Conservation (phyloP, 176 grass and related monocot genomes). For the Saccharum officinarum region DNA sequence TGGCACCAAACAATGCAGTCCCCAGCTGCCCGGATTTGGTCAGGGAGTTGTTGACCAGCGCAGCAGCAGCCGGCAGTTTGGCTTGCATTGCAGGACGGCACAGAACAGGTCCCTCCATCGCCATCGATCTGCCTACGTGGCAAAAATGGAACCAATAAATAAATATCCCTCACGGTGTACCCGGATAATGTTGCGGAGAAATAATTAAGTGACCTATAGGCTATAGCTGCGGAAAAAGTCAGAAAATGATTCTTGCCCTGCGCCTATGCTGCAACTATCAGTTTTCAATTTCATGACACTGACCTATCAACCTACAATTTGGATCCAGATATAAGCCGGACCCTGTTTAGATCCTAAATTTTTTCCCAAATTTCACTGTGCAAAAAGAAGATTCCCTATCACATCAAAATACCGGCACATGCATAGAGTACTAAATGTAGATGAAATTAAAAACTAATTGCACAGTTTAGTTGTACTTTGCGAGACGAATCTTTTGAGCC, state of each 20-base stretch:
- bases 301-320: not conserved
- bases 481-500: too few species aligned
- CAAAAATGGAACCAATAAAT: slow-evolving; percentile 1
- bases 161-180: not conserved
- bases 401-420: too few species aligned
- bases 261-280: not conserved
- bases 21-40: slow-evolving; percentile 44
- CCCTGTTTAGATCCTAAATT: too few species aligned
- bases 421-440: too few species aligned
- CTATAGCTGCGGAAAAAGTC: not conserved
- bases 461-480: too few species aligned
- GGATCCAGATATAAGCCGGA: not conserved
- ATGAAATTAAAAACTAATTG: too few species aligned
- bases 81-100: slow-evolving; percentile 53
- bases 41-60: slow-evolving; percentile 40
- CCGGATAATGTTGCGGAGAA: not conserved
- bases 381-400: too few species aligned
- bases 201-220: not conserved
- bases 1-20: slow-evolving; percentile 57
- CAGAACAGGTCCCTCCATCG: slow-evolving; percentile 62
- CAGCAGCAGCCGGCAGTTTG: slow-evolving; percentile 45
- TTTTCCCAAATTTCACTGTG: too few species aligned
- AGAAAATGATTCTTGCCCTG: not conserved
- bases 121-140: slow-evolving; percentile 44
- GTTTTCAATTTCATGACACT: not conserved